These are phyloP conservation scores for Blepharisma undulans DNA, from an alignment of 169 alveolate genomes.

Conservation along the genomic window DNA sequence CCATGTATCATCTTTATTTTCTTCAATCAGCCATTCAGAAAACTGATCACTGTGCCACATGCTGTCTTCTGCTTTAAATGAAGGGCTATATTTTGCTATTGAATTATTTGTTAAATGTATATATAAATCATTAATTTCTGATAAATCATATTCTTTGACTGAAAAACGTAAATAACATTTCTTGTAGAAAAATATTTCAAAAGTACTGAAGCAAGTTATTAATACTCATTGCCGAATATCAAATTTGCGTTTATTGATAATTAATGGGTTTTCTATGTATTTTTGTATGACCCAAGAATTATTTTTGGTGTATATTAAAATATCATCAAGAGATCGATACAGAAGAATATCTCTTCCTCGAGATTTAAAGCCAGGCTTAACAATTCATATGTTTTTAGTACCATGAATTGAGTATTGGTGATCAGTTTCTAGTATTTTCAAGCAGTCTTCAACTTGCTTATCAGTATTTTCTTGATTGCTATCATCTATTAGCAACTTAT, in stretches of 20 bases:
- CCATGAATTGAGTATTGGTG: slow-evolving; percentile 64
- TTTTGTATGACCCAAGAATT: slow-evolving; percentile 55
- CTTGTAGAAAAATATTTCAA: slow-evolving; percentile 39
- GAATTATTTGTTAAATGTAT: slow-evolving; percentile 71
- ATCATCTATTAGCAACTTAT: neutral
- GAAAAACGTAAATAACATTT: slow-evolving; percentile 67
- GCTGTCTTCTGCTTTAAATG: slow-evolving; percentile 56
- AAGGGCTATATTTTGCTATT: slow-evolving; percentile 51
- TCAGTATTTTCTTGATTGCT: neutral
- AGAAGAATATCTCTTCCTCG: slow-evolving; percentile 83
- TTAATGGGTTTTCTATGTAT: slow-evolving; percentile 69
- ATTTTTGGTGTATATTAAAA: slow-evolving; percentile 50
- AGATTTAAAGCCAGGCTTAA: slow-evolving; percentile 82
- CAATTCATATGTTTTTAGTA: slow-evolving; percentile 74
- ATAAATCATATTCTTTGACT: slow-evolving; percentile 46
- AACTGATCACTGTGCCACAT: slow-evolving; percentile 42
- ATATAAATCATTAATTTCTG: slow-evolving; percentile 41
- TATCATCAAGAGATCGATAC: slow-evolving; percentile 65
- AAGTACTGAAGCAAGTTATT: slow-evolving; percentile 40
- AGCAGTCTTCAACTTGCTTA: neutral
- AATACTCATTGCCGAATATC: slow-evolving; percentile 76
- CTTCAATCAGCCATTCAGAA: slow-evolving; percentile 10
- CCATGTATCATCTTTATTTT: slow-evolving; percentile 40
- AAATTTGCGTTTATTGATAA: slow-evolving; percentile 61
- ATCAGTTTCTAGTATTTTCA: neutral